Base-by-base conservation (phyloP, 2,329 filamentous ascomycete genomes). In the Colletotrichum limetticola region DNA sequence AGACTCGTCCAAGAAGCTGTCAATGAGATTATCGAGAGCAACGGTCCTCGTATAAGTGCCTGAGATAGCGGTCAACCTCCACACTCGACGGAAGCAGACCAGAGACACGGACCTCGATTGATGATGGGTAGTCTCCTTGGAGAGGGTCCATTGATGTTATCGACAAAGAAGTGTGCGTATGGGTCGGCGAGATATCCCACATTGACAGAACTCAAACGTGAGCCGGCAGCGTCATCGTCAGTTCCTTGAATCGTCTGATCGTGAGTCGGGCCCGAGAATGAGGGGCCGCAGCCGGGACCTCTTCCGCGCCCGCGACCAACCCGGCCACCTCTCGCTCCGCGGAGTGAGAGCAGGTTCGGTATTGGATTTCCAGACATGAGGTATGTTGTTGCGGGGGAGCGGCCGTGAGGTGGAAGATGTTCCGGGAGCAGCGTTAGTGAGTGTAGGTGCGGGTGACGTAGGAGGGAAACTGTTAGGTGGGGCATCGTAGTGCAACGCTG, bases 41-140 rank as follows among this genome's bases (percentile, higher is more conserved):
- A 89, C 90, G 9, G 95, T 98, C 74, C 97, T 92, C 26, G 95
- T 93, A 79, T 98, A 98, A n/a, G 96, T 98, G 65, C 95, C 95
- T 96, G 76, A 61, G 65, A 71, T 58, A 76, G 56, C 61, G 59
- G 57, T 74, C 68, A 75, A 61, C 56, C 58, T 63, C 67, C 60
- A 77, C 74, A 66, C 28, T 73, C 55, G 75, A 72, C 65, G 74
- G 72, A 67, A 73, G 71, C 66, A 71, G 67, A 71, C 67, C 46
- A 49, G 42, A 66, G 56, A 67, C 64, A 76, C 85, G 76, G 82
- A 95, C 96, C 96, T 90, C 96, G 88, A 80, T 99, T 98, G 79
- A 99, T 98, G 74, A 99, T 94, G 64, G 97, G 97, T 75, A 97
- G 88, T 71, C 96, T 88, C 75, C 93, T 89, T 14, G 90, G 85